Conservation (phyloP, 345 rosid genomes). For the Leavenworthia alabamica region DNA sequence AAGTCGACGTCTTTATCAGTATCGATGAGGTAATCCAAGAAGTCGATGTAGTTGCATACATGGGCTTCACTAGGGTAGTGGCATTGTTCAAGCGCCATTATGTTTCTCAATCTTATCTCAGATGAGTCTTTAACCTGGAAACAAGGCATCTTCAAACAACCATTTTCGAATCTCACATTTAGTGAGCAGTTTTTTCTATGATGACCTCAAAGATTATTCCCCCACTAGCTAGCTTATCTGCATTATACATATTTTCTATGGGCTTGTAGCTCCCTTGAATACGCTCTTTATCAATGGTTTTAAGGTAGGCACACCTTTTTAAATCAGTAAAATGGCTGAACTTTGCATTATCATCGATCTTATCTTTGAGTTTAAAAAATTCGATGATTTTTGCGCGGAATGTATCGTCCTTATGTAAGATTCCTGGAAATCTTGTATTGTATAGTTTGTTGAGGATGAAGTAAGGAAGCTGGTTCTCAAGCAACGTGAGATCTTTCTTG, state of each 20-base stretch:
- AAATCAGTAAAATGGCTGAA: conserved; percentile 19
- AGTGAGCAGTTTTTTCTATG: no score
- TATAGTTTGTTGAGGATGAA: conserved; percentile 12
- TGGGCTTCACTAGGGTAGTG: neutral
- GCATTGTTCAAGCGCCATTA: neutral
- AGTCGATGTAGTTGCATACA: neutral
- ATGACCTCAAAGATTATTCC: neutral
- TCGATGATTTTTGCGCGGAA: neutral
- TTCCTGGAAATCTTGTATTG: neutral
- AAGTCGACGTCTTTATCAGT: neutral
- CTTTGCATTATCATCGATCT: neutral
- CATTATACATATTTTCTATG: neutral
- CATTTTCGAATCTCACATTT: neutral
- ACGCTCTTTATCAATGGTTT: no score
- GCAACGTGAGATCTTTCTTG: conserved; percentile 18
- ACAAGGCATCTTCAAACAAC: neutral
- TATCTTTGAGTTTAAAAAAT: neutral
- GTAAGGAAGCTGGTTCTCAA: conserved; percentile 29
- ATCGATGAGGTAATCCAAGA: neutral
- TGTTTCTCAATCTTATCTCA: neutral
- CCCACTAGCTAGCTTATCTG: neutral
- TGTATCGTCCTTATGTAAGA: neutral
- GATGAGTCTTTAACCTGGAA: neutral
- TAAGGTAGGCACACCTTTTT: no score
- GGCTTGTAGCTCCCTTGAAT: no score